phyloP scores from a whole-genome alignment of 2,329 filamentous ascomycete genomes.

The Ophiostoma himal-ulmi region DNA sequence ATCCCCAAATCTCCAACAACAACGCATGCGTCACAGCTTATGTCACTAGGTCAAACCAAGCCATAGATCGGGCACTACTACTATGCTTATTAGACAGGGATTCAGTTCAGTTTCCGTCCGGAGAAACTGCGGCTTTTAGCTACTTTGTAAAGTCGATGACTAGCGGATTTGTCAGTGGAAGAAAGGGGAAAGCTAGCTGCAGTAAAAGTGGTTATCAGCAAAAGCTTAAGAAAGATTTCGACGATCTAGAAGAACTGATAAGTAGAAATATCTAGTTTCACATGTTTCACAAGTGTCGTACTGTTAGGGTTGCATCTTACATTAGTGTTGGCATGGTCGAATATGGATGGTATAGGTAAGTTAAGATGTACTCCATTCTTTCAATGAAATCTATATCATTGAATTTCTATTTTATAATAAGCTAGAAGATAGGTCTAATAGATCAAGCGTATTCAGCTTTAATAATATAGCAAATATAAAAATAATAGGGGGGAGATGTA shows the following conservation, averaged over 20 bases:
- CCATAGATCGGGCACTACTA: background rate
- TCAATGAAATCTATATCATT: no score
- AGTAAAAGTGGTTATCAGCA: no score
- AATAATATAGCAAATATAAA: no score
- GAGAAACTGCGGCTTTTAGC: background rate
- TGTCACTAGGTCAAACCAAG: background rate
- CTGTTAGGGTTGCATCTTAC: no score
- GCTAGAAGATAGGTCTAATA: no score
- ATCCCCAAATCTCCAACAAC: background rate
- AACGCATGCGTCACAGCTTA: constrained; percentile 1
- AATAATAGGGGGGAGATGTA: no score
- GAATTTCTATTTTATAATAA: no score
- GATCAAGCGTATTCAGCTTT: no score
- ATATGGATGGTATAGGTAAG: no score
- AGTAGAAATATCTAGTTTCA: background rate
- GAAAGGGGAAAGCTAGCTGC: no score
- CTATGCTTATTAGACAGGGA: background rate
- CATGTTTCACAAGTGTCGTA: background rate
- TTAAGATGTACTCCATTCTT: no score
- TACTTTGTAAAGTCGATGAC: background rate
- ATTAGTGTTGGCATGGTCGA: no score
- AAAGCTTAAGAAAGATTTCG: background rate
- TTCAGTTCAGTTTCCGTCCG: background rate
- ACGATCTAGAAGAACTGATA: background rate
- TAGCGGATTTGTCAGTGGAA: background rate